Evolutionary conservation across 192 early-diverging fungal species (phyloP), one percentile per base, ranked within the genome.

Genomic region (Piromyces sp.): DNA sequence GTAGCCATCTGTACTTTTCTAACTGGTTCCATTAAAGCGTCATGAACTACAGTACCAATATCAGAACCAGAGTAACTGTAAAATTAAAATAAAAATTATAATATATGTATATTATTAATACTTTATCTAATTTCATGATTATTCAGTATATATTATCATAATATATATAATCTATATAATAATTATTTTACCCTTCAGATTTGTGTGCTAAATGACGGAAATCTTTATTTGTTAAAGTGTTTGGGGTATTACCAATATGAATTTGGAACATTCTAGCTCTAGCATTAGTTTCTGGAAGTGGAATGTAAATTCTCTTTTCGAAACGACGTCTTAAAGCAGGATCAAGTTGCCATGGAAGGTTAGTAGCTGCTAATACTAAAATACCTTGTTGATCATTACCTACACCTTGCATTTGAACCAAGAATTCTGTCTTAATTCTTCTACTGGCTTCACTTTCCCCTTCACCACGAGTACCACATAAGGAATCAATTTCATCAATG

Each of bases 391-490:
- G 95, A 84, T 97, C 96, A 84, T 97, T 94, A 30, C 96, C 96
- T 14, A 97, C 97, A 81, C 97, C 51, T 81, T 99, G 96, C 97
- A 99, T 99, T 85, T 98, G 97, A 79, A 99, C 96, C 13, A 99
- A 88, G 79, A 99, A 95, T 88, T 99, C 97, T 0, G 97, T 99
- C 86, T 98, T 99, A 87, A 99, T 97, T 79, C 97, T 89, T 80
- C 96, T 88, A 78, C 93, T 93, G 22, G 97, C 96, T 85, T 99
- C 97, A 17, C 91, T 92, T 86, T 98, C 96, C n/a, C 97, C 97
- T 79, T 98, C 97, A n/a, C 97, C 97, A 58, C 96, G 92, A 30
- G 93, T 87, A 30, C 96, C 96, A 86, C 95, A 96, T 51, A 99
- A 89, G 14, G 97, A 98, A 87, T 99, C 97, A 9, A 99, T 94